Evolutionary conservation across 1,284 basidiomycete genomes (phyloP), one percentile per base, ranked within the genome.

Genomic region (Malassezia japonica): DNA sequence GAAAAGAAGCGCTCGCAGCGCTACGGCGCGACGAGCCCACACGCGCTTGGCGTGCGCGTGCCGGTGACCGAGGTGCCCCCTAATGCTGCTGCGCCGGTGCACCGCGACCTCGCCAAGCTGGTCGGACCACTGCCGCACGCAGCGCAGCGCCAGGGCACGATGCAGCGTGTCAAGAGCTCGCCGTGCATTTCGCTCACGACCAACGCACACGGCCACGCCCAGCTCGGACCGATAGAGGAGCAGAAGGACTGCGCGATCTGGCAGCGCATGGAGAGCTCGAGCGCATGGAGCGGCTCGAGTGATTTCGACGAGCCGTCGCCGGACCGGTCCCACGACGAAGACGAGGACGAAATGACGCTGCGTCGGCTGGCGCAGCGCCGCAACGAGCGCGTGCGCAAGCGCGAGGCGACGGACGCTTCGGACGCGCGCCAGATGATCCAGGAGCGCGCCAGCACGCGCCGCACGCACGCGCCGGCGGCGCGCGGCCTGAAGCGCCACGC

Each of bases 1-100:
- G 64, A 68, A 27, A 68, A 68, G 62, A 70, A 70, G 48, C 51
- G 67, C n/a, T 66, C 67, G 4, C 51, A 56, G 36, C 54, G 67
- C 10, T 70, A 59, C 37, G 48, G 59, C 25, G 59, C 57, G 31
- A 45, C 58, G n/a, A n/a, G n/a, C n/a, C n/a, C n/a, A n/a, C 28
- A 29, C 28, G 28, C 28, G n/a, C n/a, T n/a, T n/a, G n/a, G 28
- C 28, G 28, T 29, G 28, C 28, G 7, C 28, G 6, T 29, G 28
- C 28, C 7, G 7, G 15, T 15, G 32, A 12, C 9, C 32, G 32
- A 5, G 32, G 18, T 25, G 23, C 16, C 6, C n/a, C n/a, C n/a
- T n/a, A n/a, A n/a, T n/a, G n/a, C n/a, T n/a, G n/a, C n/a, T n/a
- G n/a, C n/a, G n/a, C n/a, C n/a, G n/a, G n/a, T n/a, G n/a, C 28